These are phyloP conservation scores for Fraxinus platypoda DNA, from an alignment of 305 asterid species.

Conservation along the genomic window DNA sequence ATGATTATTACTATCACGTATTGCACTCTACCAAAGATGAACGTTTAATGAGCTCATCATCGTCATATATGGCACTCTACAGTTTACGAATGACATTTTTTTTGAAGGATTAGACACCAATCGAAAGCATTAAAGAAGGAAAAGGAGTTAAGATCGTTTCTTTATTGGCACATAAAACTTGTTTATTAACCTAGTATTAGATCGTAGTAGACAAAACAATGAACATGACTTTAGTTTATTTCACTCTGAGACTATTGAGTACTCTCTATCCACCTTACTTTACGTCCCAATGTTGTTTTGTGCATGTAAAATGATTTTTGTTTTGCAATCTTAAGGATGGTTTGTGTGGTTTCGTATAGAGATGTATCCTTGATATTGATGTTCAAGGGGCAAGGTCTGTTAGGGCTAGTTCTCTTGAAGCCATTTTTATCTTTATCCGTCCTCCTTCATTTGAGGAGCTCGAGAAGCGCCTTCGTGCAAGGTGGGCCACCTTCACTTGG, in stretches of 20 bases:
- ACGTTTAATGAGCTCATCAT: not conserved
- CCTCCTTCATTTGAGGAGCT: slow-evolving; percentile 94
- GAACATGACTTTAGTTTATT: not conserved
- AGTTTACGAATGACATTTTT: not conserved
- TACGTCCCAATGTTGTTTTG: not conserved
- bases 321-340: slow-evolving; percentile 35
- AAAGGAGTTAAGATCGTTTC: not conserved
- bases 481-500: slow-evolving; percentile 48
- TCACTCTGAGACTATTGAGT: not conserved
- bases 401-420: slow-evolving; percentile 86
- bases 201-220: not conserved
- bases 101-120: not conserved
- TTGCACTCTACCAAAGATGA: not conserved
- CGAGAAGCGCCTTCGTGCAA: slow-evolving; percentile 93
- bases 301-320: not conserved
- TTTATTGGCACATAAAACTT: not conserved
- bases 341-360: slow-evolving; percentile 58
- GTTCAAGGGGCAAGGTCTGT: slow-evolving; percentile 98
- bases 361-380: slow-evolving; percentile 96
- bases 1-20: not conserved
- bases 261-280: not conserved
- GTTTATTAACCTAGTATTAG: not conserved
- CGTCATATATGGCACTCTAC: not conserved
- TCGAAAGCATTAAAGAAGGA: not conserved
- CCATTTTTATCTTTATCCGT: slow-evolving; percentile 80